Evolutionary conservation across 345 rosid species (phyloP).

Genomic region (Acer saccharum): DNA sequence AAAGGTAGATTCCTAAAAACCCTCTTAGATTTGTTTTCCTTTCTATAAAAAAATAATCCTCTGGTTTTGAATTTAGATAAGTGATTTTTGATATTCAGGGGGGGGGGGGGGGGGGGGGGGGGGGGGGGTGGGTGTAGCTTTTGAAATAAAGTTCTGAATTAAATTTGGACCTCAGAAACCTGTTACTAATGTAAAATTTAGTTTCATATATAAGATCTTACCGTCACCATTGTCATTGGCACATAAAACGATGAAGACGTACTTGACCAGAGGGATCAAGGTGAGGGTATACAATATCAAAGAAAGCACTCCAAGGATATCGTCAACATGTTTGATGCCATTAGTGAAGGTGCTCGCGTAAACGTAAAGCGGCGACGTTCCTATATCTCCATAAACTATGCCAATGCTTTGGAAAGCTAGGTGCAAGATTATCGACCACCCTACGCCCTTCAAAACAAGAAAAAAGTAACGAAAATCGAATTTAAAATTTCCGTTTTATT

Average conservation of each 20-base stretch:
- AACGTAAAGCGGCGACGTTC: slow-evolving; percentile 65
- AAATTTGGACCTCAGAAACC: too few species aligned
- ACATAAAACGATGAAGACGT: slow-evolving; percentile 50
- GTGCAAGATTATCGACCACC: slow-evolving; percentile 41
- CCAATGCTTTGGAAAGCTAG: slow-evolving; percentile 71
- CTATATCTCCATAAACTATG: slow-evolving; percentile 59
- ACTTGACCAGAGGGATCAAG: slow-evolving; percentile 54
- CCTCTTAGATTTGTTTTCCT: too few species aligned
- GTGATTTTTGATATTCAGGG: too few species aligned
- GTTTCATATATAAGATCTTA: neutral
- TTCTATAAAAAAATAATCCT: too few species aligned
- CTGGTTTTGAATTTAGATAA: too few species aligned
- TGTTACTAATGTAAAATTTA: too few species aligned
- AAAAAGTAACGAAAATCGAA: too few species aligned
- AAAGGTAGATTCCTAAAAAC: too few species aligned
- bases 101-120: too few species aligned
- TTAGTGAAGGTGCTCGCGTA: slow-evolving; percentile 35
- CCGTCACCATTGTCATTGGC: slow-evolving; percentile 69
- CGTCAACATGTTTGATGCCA: slow-evolving; percentile 48
- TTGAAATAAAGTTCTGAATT: too few species aligned
- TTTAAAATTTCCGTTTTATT: neutral
- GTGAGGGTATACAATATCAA: slow-evolving; percentile 57
- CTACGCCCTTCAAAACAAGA: slow-evolving; percentile 3
- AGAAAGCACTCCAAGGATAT: slow-evolving; percentile 56
- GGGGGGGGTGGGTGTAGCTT: too few species aligned